Evolutionary conservation across 371 early-diverging fungal species (phyloP).

Genomic region (Mucor lusitanicus): DNA sequence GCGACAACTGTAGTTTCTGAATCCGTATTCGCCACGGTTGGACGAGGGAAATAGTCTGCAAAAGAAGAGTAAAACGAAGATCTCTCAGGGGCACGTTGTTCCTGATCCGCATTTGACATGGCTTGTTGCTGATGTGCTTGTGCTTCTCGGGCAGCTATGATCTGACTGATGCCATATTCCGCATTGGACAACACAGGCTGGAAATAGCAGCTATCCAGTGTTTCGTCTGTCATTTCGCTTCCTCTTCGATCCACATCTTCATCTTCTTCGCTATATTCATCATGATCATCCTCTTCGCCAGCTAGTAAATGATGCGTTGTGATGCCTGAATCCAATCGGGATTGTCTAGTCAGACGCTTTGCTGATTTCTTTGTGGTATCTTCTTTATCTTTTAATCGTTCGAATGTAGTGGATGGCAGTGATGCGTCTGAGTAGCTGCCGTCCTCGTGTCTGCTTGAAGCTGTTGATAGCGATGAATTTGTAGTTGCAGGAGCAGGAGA

Average conservation of each 20-base stretch:
- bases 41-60: not conserved
- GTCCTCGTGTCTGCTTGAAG: not conserved
- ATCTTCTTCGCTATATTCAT: not conserved
- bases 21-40: not conserved
- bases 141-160: not conserved
- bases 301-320: slow-evolving; percentile 12
- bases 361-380: not conserved
- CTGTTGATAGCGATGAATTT: not conserved
- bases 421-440: not conserved
- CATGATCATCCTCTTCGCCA: not conserved
- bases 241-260: slow-evolving; percentile 9
- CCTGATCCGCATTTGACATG: not conserved
- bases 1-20: not conserved
- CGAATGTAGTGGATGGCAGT: not conserved
- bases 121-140: slow-evolving; percentile 6
- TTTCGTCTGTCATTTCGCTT: slow-evolving; percentile 17
- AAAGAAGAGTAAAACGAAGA: slow-evolving; percentile 14
- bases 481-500: not conserved
- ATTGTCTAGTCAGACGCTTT: not conserved
- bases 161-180: slow-evolving; percentile 10
- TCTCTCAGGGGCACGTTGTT: not conserved
- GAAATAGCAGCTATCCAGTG: slow-evolving; percentile 11
- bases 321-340: slow-evolving; percentile 17
- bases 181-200: slow-evolving; percentile 6
- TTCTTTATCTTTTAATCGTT: not conserved